Evolutionary conservation across 2,329 filamentous ascomycete genomes (phyloP).

Genomic region (Fusarium tuaranense): DNA sequence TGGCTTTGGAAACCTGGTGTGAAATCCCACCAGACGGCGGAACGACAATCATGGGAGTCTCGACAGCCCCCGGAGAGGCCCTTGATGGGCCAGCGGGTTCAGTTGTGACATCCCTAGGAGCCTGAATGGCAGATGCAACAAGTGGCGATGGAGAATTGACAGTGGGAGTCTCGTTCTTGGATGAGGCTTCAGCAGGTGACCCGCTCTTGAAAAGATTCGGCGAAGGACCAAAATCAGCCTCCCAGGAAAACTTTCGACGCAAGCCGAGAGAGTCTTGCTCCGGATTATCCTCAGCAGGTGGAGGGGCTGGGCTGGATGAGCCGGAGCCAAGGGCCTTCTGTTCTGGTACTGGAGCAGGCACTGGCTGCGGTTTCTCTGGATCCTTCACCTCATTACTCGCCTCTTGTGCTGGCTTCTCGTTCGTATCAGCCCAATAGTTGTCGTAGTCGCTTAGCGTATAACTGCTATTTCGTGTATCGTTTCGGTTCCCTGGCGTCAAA

Average conservation of each 20-base stretch:
- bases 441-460: constrained; percentile 76
- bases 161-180: constrained; percentile 14
- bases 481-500: constrained; percentile 31
- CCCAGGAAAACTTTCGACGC: constrained; percentile 54
- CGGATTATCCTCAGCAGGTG: constrained; percentile 10
- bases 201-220: constrained; percentile 26
- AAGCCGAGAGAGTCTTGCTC: constrained; percentile 14
- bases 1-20: constrained; percentile 42
- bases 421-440: constrained; percentile 69
- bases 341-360: constrained; percentile 4
- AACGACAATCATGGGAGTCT: constrained; percentile 36
- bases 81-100: constrained; percentile 22
- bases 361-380: constrained; percentile 12
- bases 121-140: constrained; percentile 22
- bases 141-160: constrained; percentile 24
- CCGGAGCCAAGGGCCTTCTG: neutral
- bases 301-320: constrained; percentile 11
- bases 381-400: constrained; percentile 3
- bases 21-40: constrained; percentile 36
- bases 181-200: constrained; percentile 8
- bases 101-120: constrained; percentile 21
- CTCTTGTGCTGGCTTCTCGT: constrained; percentile 24
- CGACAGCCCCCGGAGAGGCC: constrained; percentile 24
- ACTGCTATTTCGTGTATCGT: constrained; percentile 64
- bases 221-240: constrained; percentile 43